Evolutionary conservation across 106 monocot genomes (phyloP).

Genomic region (Apostasia shenzhenica): DNA sequence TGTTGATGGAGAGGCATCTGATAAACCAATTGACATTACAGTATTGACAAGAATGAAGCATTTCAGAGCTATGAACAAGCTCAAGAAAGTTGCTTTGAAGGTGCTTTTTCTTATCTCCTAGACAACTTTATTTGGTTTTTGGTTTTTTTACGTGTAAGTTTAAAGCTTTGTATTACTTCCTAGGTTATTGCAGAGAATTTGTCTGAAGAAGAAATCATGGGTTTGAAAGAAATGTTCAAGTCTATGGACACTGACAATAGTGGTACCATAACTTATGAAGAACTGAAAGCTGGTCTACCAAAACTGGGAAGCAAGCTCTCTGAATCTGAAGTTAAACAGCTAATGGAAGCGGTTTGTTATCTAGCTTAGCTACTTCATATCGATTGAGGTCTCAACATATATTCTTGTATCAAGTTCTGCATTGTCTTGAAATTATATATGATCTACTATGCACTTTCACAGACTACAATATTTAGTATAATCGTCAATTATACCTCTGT

Average conservation of each 20-base stretch:
- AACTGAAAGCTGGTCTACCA: constrained; percentile 76
- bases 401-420: neutral
- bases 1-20: constrained; percentile 61
- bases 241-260: constrained; percentile 84
- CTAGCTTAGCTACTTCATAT: neutral
- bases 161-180: neutral
- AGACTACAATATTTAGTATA: too few relatives aligned
- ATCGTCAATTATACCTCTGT: too few relatives aligned
- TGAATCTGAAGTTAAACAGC: constrained; percentile 64
- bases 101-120: constrained; percentile 11
- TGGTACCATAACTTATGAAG: constrained; percentile 75
- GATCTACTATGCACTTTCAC: too few relatives aligned
- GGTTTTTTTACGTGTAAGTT: neutral
- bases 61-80: constrained; percentile 72
- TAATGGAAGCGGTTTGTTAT: constrained; percentile 76
- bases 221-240: constrained; percentile 84
- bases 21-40: constrained; percentile 60
- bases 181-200: constrained; percentile 86
- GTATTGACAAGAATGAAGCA: constrained; percentile 64
- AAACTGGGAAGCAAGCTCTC: constrained; percentile 80
- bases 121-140: neutral
- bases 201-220: constrained; percentile 84
- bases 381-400: neutral
- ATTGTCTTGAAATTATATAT: neutral
- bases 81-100: constrained; percentile 71